Conservation (phyloP, 2,329 filamentous ascomycete species). For the Exophiala sp. region DNA sequence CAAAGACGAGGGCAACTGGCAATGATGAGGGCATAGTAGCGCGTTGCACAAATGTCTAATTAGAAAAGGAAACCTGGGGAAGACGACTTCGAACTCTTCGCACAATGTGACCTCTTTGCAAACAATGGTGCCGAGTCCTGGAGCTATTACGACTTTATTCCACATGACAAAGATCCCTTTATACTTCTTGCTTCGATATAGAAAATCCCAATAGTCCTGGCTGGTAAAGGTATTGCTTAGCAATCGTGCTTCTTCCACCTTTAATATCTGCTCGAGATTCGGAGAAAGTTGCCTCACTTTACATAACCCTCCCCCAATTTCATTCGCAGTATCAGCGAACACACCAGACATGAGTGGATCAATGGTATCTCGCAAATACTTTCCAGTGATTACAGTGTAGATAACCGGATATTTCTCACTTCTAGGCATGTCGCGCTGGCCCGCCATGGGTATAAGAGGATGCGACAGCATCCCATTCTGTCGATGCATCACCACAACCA, state of each 20-base stretch:
- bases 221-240: conserved; percentile 2
- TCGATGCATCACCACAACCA: conserved; percentile 10
- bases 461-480: conserved; percentile 8
- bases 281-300: conserved; percentile 23
- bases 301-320: conserved; percentile 13
- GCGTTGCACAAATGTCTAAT: background rate
- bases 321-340: conserved; percentile 5
- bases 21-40: background rate
- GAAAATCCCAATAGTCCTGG: background rate
- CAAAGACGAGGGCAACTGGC: conserved; percentile 34
- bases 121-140: background rate
- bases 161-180: background rate
- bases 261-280: conserved; percentile 11
- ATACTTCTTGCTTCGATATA: background rate
- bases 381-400: conserved; percentile 18
- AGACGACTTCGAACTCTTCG: background rate
- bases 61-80: background rate
- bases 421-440: conserved; percentile 2
- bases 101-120: background rate
- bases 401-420: conserved; percentile 6
- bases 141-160: background rate
- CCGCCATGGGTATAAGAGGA: conserved; percentile 11
- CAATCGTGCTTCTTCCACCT: conserved; percentile 7
- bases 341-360: conserved; percentile 10
- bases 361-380: conserved; percentile 18